phyloP scores from a whole-genome alignment of 805 yeast species.

The Candida nanaspora region DNA sequence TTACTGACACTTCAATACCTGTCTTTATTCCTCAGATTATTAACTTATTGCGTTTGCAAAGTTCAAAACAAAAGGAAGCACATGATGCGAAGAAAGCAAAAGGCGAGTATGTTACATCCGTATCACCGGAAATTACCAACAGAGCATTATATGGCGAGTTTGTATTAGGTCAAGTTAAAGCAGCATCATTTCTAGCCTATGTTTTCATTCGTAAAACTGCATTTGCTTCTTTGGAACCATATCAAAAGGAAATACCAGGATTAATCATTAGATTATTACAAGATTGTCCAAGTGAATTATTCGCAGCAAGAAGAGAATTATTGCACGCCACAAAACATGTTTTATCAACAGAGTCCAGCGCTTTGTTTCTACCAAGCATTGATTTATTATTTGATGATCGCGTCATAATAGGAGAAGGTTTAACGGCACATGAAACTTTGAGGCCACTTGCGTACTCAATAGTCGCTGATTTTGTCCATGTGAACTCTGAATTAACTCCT shows the following conservation, averaged over 20 bases:
- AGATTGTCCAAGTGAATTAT: constrained; percentile 92
- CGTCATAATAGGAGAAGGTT: constrained; percentile 85
- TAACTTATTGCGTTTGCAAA: constrained; percentile 67
- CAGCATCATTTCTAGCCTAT: constrained; percentile 91
- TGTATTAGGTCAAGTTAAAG: constrained; percentile 88
- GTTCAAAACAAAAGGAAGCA: constrained; percentile 69
- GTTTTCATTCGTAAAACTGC: constrained; percentile 82
- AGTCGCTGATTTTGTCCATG: constrained; percentile 93
- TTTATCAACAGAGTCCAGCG: constrained; percentile 81
- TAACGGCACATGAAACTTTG: constrained; percentile 83
- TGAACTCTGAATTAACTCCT: constrained; percentile 73
- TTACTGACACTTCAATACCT: constrained; percentile 66
- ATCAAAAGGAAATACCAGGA: constrained; percentile 70
- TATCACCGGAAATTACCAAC: constrained; percentile 69
- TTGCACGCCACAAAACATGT: constrained; percentile 93
- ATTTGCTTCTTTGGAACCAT: constrained; percentile 50
- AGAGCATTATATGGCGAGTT: constrained; percentile 82
- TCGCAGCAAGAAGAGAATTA: constrained; percentile 86
- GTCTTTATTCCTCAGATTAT: constrained; percentile 77
- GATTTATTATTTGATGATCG: constrained; percentile 81
- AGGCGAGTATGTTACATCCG: constrained; percentile 57
- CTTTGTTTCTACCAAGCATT: constrained; percentile 76
- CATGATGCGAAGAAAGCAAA: constrained; percentile 48
- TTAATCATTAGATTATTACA: constrained; percentile 78
- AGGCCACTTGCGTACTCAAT: constrained; percentile 92